Conservation (phyloP, 31 red algal species). For the Odonthalia washingtoniensis region DNA sequence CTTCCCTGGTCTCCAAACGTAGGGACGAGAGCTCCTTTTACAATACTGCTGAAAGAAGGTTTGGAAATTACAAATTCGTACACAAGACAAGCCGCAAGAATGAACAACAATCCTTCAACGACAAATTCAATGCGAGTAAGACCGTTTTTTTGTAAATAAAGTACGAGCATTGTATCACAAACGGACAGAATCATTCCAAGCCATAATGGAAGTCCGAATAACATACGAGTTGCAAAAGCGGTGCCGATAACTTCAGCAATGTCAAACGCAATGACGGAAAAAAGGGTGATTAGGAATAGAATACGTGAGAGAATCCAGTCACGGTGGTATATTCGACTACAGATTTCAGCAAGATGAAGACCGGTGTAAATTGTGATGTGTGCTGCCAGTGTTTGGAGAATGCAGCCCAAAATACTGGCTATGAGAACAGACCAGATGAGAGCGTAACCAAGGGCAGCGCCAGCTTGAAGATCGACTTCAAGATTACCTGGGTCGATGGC, state of each 20-base stretch:
- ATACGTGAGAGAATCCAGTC: constrained; percentile 37
- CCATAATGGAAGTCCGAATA: constrained; percentile 85
- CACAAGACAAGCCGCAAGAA: constrained; percentile 79
- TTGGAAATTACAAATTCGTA: constrained; percentile 76
- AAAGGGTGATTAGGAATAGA: constrained; percentile 73
- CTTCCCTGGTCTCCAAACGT: constrained; percentile 38
- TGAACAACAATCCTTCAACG: constrained; percentile 75
- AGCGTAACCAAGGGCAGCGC: constrained; percentile 70
- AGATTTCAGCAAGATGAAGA: constrained; percentile 79
- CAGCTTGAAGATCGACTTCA: constrained; percentile 88
- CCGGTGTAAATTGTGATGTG: constrained; percentile 83
- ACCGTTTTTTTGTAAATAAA: constrained; percentile 81
- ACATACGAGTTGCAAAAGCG: constrained; percentile 80
- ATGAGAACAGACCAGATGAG: constrained; percentile 90
- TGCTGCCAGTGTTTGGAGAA: constrained; percentile 83
- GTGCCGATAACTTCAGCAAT: constrained; percentile 96
- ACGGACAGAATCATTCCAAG: constrained; percentile 80
- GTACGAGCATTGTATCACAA: constrained; percentile 84
- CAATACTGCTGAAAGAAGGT: constrained; percentile 45
- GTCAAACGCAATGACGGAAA: constrained; percentile 89
- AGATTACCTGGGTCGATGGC: constrained; percentile 97
- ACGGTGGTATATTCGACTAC: constrained; percentile 58
- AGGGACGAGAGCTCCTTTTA: constrained; percentile 74
- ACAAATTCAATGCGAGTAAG: constrained; percentile 77
- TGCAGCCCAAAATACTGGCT: constrained; percentile 74